Percentiles rank a stretch among this genome's conserved stretches.
Evolutionary conservation across 2,329 filamentous ascomycete genomes (phyloP).

Genomic region (Colletotrichum gloeosporioides): DNA sequence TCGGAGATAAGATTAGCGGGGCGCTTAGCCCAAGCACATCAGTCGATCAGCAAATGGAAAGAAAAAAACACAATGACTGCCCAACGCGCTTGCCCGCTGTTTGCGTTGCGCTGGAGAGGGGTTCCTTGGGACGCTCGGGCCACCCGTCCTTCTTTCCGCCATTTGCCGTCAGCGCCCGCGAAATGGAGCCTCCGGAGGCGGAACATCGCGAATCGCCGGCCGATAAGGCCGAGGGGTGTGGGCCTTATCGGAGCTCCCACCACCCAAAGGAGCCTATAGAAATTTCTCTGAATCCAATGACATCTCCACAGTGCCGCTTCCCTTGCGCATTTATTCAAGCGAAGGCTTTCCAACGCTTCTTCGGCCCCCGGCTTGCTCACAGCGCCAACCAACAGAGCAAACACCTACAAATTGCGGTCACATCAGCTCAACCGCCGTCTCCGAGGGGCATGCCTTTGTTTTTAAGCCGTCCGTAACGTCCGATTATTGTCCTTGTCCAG

Average conservation of each 20-base stretch:
- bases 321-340: conserved; percentile 11
- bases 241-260: conserved; percentile 24
- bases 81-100: background rate
- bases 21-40: background rate
- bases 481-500: background rate
- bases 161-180: background rate
- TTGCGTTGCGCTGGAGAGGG: background rate
- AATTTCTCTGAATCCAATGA: conserved; percentile 24
- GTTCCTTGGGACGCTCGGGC: background rate
- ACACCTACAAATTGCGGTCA: background rate
- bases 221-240: conserved; percentile 20
- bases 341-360: conserved; percentile 12
- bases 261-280: conserved; percentile 7
- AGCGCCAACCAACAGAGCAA: background rate
- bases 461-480: background rate
- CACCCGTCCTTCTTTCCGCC: background rate
- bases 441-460: background rate
- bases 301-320: conserved; percentile 2
- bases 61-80: background rate
- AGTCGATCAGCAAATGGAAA: background rate
- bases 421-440: background rate
- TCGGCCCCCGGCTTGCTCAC: background rate
- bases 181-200: background rate
- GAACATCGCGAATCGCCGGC: conserved; percentile 12
- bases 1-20: conserved; percentile 23